Percentiles rank a stretch among this genome's conserved stretches.
phyloP scores from a whole-genome alignment of 2,329 filamentous ascomycete genomes.

The Aciculosporium take region DNA sequence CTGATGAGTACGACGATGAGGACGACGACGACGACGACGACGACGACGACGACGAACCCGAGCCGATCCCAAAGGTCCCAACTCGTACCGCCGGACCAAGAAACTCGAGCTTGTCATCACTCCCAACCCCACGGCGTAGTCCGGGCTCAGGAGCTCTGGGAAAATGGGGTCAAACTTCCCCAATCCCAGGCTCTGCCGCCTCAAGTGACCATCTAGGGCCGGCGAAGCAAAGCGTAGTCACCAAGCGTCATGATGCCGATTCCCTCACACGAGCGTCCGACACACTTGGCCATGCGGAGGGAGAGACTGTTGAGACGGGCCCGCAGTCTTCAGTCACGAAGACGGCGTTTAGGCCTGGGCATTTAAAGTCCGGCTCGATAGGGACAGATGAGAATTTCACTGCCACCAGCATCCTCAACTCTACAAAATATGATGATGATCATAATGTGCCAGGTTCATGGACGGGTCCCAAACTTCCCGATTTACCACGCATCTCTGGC shows the following conservation, averaged over 20 bases:
- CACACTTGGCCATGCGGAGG: constrained; percentile 58
- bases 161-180: background rate
- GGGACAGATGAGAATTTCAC: background rate
- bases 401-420: background rate
- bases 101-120: constrained; percentile 6
- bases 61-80: constrained; percentile 15
- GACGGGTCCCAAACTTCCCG: constrained; percentile 42
- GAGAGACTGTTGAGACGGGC: constrained; percentile 41
- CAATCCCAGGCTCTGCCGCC: background rate
- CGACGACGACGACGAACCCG: constrained; percentile 41
- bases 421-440: background rate
- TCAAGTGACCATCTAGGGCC: background rate
- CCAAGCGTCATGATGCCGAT: background rate
- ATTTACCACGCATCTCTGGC: constrained; percentile 42
- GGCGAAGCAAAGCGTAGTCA: background rate
- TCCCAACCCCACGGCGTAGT: constrained; percentile 3
- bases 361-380: background rate
- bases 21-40: constrained; percentile 84
- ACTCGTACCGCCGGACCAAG: background rate
- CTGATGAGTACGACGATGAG: constrained; percentile 49
- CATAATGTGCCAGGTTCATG: constrained; percentile 21
- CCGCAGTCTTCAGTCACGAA: constrained; percentile 39
- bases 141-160: background rate
- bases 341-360: constrained; percentile 18
- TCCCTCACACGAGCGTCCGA: constrained; percentile 41